Base-by-base conservation (phyloP, 164 flowering plant genomes). In the Echeveria elegans region DNA sequence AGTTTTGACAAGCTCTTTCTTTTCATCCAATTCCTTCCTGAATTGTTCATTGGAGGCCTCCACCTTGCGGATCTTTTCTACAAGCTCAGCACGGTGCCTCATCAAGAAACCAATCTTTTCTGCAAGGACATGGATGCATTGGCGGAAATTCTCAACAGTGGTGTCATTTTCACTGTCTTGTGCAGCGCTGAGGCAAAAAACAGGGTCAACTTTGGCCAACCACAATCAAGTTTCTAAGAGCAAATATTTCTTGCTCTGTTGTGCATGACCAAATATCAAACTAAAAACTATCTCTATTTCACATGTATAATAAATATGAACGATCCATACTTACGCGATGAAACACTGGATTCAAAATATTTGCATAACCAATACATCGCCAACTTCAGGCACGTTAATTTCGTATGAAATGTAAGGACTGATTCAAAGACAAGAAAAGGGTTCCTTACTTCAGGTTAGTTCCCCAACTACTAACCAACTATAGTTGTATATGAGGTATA, bases 1-100 rank as follows among this genome's bases (percentile, higher is more conserved):
- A 26, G 81, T 83, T 71, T 86, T 83, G 23, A 88, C 88, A 73
- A 89, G 69, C 74, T 87, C 97, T 71, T 85, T 84, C 80, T 89
- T 95, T 71, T 90, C 96, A 72, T 92, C 97, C 75, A 90, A 73
- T 70, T 92, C 97, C 81, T 88, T 88, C 19, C 66, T 72, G 52
- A 89, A 87, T 72, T 73, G 87, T 66, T 79, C 82, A 70, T 80
- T 81, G 38, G 82, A 82, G 71, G 79, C 85, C 79, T 94, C 96
- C 67, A 83, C 77, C 72, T 86, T 86, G 43, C 86, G 67, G 64
- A 70, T 78, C 77, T 86, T 86, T 4, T 88, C 94, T 64, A 82
- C 75, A 61, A 88, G 80, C 77, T 94, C 97, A 26, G 83, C 76
- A 16, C 94, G 87, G 41, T 85, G 90, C 75, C 83, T 85, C 15